Evolutionary conservation across 164 flowering plant species (phyloP).

Genomic region (Stephania cephalantha): DNA sequence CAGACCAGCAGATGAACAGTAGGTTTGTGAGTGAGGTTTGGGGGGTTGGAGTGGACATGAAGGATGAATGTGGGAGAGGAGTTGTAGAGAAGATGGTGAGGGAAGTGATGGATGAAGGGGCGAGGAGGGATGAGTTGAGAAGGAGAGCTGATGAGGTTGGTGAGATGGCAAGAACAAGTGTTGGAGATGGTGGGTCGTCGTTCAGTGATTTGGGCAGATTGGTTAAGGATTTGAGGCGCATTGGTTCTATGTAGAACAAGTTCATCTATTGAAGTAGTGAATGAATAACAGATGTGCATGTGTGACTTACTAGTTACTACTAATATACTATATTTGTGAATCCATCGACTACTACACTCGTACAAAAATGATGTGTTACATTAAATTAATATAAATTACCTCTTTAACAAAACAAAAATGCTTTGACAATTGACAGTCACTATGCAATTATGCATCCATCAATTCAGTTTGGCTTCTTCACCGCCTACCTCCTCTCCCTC

Average conservation of each 20-base stretch:
- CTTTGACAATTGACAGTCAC: not conserved
- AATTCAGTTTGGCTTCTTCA: conserved; percentile 1
- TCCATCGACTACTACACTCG: too few species aligned
- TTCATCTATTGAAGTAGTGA: too few species aligned
- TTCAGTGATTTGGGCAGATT: conserved; percentile 5
- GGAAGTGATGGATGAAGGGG: conserved; percentile 24
- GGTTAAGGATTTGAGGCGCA: not conserved
- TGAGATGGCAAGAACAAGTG: conserved; percentile 7
- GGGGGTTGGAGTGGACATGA: conserved; percentile 27
- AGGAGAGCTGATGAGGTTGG: conserved; percentile 16
- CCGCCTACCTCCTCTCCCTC: conserved; percentile 28
- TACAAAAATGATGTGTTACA: too few species aligned
- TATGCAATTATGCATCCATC: too few species aligned
- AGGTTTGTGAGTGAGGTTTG: conserved; percentile 21
- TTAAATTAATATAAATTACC: too few species aligned
- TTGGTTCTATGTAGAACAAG: not conserved
- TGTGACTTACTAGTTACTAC: too few species aligned
- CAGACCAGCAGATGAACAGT: conserved; percentile 27
- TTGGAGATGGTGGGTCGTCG: conserved; percentile 27
- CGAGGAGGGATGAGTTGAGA: conserved; percentile 17
- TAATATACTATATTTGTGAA: too few species aligned
- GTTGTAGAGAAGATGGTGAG: conserved; percentile 27
- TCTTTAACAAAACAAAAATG: not conserved
- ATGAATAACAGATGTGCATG: too few species aligned
- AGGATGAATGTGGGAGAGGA: conserved; percentile 18